Evolutionary conservation across 768 basidiomycete genomes (phyloP).

Genomic region (Erythrobasidium yunnanense): DNA sequence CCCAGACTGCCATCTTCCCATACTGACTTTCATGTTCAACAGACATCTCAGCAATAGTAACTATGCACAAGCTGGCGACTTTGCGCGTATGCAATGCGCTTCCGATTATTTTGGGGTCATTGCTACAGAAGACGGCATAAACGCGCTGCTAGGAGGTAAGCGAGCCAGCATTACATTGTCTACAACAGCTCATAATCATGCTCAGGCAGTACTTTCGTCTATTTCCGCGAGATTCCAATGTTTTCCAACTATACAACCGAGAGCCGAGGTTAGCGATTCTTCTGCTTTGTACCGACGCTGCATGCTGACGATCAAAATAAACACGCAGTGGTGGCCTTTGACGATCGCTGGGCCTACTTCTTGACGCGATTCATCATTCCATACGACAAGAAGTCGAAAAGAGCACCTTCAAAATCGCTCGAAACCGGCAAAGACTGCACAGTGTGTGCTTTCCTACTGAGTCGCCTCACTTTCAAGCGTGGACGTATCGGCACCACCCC

Average conservation of each 20-base stretch:
- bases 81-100: slow-evolving; percentile 19
- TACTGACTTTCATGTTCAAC: background rate
- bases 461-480: slow-evolving; percentile 2
- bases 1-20: background rate
- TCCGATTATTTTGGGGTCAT: slow-evolving; percentile 11
- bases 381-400: slow-evolving; percentile 20
- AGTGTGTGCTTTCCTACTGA: slow-evolving; percentile 15
- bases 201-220: slow-evolving; percentile 12
- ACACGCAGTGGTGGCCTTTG: slow-evolving; percentile 3
- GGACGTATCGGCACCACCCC: background rate
- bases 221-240: slow-evolving; percentile 24
- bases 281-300: background rate
- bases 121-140: slow-evolving; percentile 6
- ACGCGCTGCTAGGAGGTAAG: slow-evolving; percentile 14
- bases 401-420: slow-evolving; percentile 1
- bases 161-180: background rate
- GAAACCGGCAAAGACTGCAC: slow-evolving; percentile 16
- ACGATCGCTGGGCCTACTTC: slow-evolving; percentile 19
- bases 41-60: slow-evolving; percentile 26
- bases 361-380: slow-evolving; percentile 24
- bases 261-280: slow-evolving; percentile 5
- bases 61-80: slow-evolving; percentile 27
- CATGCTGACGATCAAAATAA: background rate
- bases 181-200: background rate
- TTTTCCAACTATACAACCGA: slow-evolving; percentile 9